These are phyloP conservation scores for Lactifluus echinatus DNA, from an alignment of 768 basidiomycete species.

Conservation along the genomic window DNA sequence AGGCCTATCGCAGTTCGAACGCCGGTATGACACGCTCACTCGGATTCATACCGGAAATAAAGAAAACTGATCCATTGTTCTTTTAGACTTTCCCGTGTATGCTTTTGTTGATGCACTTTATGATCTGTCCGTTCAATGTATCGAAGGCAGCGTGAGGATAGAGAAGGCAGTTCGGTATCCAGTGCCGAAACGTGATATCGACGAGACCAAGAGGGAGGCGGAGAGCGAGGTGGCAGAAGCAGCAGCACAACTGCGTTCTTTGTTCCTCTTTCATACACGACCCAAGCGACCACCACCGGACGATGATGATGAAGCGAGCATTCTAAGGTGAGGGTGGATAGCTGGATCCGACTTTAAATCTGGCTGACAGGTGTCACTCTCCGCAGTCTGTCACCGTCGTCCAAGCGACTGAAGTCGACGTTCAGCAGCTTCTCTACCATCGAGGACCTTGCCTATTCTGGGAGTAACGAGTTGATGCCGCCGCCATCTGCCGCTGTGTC, in stretches of 20 bases:
- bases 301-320: constrained; percentile 15
- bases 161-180: constrained; percentile 16
- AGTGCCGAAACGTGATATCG: constrained; percentile 14
- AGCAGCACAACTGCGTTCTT: constrained; percentile 10
- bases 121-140: constrained; percentile 10
- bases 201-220: constrained; percentile 9
- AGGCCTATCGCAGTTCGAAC: constrained; percentile 7
- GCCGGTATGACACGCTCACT: constrained; percentile 1
- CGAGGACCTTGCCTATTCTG: background rate
- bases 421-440: constrained; percentile 8
- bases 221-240: constrained; percentile 10
- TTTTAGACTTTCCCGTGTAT: constrained; percentile 15
- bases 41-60: background rate
- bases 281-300: constrained; percentile 19
- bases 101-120: constrained; percentile 12
- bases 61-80: background rate
- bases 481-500: constrained; percentile 15
- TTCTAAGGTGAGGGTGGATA: constrained; percentile 9
- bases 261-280: constrained; percentile 14
- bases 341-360: background rate
- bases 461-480: constrained; percentile 1
- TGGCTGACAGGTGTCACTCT: background rate
- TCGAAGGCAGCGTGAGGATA: constrained; percentile 10
- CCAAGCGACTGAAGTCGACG: constrained; percentile 18
- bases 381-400: constrained; percentile 16